Evolutionary conservation across 495 filamentous ascomycete species (phyloP).

Genomic region (Jackrogersella multiformis): DNA sequence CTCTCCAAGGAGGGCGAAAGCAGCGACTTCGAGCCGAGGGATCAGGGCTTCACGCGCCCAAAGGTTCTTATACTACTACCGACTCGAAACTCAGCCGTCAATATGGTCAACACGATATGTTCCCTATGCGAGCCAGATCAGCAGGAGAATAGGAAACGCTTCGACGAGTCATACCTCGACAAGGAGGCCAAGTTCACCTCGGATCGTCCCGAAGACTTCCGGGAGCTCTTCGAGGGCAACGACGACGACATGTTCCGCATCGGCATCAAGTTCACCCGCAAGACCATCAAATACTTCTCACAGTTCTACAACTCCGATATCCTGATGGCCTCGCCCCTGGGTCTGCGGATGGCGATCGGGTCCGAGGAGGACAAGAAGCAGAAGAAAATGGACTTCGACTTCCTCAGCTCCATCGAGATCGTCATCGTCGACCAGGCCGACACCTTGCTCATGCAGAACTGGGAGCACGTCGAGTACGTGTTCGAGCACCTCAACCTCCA

Average conservation of each 20-base stretch:
- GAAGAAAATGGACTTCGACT: constrained; percentile 89
- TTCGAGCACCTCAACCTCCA: constrained; percentile 92
- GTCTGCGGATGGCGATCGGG: constrained; percentile 88
- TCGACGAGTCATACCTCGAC: constrained; percentile 78
- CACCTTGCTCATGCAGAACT: constrained; percentile 95
- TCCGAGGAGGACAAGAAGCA: constrained; percentile 63
- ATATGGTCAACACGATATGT: constrained; percentile 77
- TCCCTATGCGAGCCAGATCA: constrained; percentile 81
- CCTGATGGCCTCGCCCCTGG: constrained; percentile 88
- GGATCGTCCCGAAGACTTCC: constrained; percentile 86
- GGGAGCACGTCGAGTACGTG: constrained; percentile 92
- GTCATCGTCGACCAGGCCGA: constrained; percentile 92
- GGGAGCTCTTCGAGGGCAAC: constrained; percentile 89
- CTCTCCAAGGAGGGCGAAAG: constrained; percentile 66
- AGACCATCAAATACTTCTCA: constrained; percentile 92
- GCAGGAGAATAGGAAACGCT: constrained; percentile 94
- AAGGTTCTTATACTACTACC: constrained; percentile 91
- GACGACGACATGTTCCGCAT: constrained; percentile 96
- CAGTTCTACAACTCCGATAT: constrained; percentile 97
- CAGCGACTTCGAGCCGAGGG: constrained; percentile 77
- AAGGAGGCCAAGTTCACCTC: constrained; percentile 71
- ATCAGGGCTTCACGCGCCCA: constrained; percentile 95
- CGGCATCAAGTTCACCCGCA: constrained; percentile 93
- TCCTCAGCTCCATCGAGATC: constrained; percentile 90
- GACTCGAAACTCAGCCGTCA: constrained; percentile 83